Conservation (phyloP, 2,329 filamentous ascomycete genomes). For the Aspergillus puulaauensis region DNA sequence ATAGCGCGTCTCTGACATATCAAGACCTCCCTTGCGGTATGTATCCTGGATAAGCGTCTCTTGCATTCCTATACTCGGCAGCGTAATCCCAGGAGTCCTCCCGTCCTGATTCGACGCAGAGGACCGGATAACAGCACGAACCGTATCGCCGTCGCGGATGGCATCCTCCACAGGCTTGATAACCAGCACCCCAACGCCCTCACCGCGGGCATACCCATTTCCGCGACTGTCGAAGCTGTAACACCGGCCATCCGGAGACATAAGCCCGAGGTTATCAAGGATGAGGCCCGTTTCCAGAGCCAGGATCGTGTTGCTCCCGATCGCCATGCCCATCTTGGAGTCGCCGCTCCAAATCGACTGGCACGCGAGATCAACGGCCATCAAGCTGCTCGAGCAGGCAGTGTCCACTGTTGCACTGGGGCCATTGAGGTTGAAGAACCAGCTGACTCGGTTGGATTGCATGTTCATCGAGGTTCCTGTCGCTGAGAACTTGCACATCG, state of each 20-base stretch:
- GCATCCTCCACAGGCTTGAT: slow-evolving; percentile 7
- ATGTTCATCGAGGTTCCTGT: slow-evolving; percentile 5
- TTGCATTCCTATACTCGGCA: slow-evolving; percentile 3
- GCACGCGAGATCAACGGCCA: slow-evolving; percentile 13
- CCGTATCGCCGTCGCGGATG: slow-evolving; percentile 2
- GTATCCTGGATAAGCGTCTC: slow-evolving; percentile 9
- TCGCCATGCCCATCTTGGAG: not conserved
- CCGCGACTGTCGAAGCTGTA: slow-evolving; percentile 10
- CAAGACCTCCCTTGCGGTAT: not conserved
- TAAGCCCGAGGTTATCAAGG: not conserved
- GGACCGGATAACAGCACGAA: slow-evolving; percentile 11
- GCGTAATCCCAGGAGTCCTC: slow-evolving; percentile 8
- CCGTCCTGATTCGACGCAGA: slow-evolving; percentile 19
- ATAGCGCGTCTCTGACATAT: slow-evolving; percentile 8
- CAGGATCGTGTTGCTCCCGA: not conserved
- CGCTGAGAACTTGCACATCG: slow-evolving; percentile 5
- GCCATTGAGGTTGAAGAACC: slow-evolving; percentile 20
- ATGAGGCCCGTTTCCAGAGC: not conserved
- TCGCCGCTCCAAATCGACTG: slow-evolving; percentile 9
- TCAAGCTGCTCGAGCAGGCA: slow-evolving; percentile 16
- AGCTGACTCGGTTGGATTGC: slow-evolving; percentile 12
- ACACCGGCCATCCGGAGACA: slow-evolving; percentile 3
- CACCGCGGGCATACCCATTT: slow-evolving; percentile 11
- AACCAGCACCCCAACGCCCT: slow-evolving; percentile 6
- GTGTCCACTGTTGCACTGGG: slow-evolving; percentile 18